phyloP scores from a whole-genome alignment of 177 flowering plant species.

The Vitis hybrid region DNA sequence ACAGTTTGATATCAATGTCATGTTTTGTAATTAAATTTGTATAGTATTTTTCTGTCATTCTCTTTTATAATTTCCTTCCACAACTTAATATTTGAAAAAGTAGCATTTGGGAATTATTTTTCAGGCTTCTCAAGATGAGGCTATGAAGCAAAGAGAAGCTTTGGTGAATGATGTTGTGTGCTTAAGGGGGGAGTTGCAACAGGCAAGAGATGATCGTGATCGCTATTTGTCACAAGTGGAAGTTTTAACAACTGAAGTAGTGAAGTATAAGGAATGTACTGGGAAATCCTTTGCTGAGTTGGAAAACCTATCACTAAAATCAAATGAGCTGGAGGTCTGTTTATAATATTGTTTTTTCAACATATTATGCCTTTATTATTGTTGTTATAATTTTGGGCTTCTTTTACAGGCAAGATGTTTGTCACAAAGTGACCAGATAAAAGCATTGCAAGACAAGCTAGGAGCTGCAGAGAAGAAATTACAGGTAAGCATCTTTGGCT shows the following conservation, averaged over 20 bases:
- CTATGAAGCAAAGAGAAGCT: slow-evolving; percentile 46
- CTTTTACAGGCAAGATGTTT: slow-evolving; percentile 60
- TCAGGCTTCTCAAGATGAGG: slow-evolving; percentile 55
- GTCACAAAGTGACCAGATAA: slow-evolving; percentile 60
- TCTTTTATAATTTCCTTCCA: neutral
- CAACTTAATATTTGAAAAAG: neutral
- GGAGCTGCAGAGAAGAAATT: slow-evolving; percentile 56
- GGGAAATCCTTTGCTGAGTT: slow-evolving; percentile 32
- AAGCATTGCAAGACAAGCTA: slow-evolving; percentile 55
- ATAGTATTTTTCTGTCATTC: neutral
- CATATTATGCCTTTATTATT: neutral
- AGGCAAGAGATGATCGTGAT: slow-evolving; percentile 59
- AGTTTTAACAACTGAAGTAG: slow-evolving; percentile 32
- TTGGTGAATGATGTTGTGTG: slow-evolving; percentile 41
- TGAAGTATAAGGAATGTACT: slow-evolving; percentile 30
- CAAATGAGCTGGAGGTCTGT: slow-evolving; percentile 51
- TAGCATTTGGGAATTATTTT: slow-evolving; percentile 6
- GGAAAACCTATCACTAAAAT: slow-evolving; percentile 29
- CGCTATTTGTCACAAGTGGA: slow-evolving; percentile 33
- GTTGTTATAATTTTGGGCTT: neutral
- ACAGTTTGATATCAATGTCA: neutral
- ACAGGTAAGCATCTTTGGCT: slow-evolving; percentile 39
- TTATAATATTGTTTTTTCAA: neutral
- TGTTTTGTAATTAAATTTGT: neutral
- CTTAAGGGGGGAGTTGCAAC: slow-evolving; percentile 48